These are phyloP conservation scores for Talaromyces sp. DNA, from an alignment of 2,329 filamentous ascomycete genomes.

Conservation along the genomic window DNA sequence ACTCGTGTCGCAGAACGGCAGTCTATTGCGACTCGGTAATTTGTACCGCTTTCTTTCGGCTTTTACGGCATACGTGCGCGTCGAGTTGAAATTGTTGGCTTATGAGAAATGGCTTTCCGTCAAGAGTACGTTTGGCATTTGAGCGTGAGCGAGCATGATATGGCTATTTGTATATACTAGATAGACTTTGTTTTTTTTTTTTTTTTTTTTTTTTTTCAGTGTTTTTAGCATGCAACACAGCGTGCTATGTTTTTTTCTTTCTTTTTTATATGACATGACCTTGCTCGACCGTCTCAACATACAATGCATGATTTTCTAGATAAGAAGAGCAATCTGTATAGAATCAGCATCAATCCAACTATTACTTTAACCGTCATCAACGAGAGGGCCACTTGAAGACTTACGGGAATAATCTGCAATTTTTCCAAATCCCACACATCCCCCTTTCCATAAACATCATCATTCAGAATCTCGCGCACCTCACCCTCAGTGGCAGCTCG, in stretches of 20 bases:
- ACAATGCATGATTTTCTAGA: neutral
- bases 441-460: slow-evolving; percentile 66
- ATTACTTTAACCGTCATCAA: too few relatives aligned
- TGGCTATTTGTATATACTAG: neutral
- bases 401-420: slow-evolving; percentile 43
- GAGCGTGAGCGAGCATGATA: slow-evolving; percentile 5
- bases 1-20: slow-evolving; percentile 44
- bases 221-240: slow-evolving; percentile 6
- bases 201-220: too few relatives aligned
- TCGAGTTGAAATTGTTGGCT: slow-evolving; percentile 56
- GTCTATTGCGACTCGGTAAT: slow-evolving; percentile 52
- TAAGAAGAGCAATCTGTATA: neutral
- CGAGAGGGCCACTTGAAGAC: too few relatives aligned
- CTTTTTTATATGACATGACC: neutral
- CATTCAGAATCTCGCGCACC: slow-evolving; percentile 61
- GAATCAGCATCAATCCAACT: neutral
- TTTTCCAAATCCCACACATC: slow-evolving; percentile 81
- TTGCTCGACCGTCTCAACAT: neutral
- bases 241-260: neutral
- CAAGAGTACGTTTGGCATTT: slow-evolving; percentile 42
- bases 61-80: slow-evolving; percentile 51
- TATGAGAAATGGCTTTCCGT: slow-evolving; percentile 56
- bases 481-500: slow-evolving; percentile 66
- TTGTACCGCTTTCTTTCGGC: slow-evolving; percentile 50
- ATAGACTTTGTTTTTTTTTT: slow-evolving; percentile 4